phyloP scores from a whole-genome alignment of 768 basidiomycete species.

The Solioccasus polychromus region DNA sequence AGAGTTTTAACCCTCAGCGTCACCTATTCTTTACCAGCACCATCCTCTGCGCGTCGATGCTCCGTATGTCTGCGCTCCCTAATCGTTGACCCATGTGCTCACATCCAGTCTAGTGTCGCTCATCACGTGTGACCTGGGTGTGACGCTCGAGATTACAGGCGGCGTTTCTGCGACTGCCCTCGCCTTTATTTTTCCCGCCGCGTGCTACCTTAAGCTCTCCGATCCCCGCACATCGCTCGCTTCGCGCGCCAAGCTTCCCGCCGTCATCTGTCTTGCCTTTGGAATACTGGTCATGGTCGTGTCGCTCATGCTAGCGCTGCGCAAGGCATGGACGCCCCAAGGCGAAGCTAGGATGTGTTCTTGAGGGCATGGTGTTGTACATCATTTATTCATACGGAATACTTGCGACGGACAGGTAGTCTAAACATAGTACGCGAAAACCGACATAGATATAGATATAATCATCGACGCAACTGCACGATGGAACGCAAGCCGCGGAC shows the following conservation, averaged over 20 bases:
- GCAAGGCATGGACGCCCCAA: constrained; percentile 74
- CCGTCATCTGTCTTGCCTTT: constrained; percentile 68
- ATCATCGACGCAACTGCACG: constrained; percentile 24
- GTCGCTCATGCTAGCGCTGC: constrained; percentile 72
- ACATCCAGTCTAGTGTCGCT: constrained; percentile 64
- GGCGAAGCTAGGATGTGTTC: constrained; percentile 72
- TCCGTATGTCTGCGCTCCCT: too few relatives aligned
- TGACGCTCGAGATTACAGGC: constrained; percentile 97
- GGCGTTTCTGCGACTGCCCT: constrained; percentile 90
- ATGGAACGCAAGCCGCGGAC: constrained; percentile 54
- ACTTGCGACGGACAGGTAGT: constrained; percentile 3
- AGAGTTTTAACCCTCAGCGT: constrained; percentile 74
- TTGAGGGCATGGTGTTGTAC: constrained; percentile 33
- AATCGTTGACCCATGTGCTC: neutral
- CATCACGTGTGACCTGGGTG: constrained; percentile 94
- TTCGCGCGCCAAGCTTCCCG: constrained; percentile 71
- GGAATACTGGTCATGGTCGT: constrained; percentile 75
- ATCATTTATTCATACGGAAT: constrained; percentile 21
- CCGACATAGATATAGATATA: neutral
- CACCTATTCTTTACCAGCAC: constrained; percentile 90
- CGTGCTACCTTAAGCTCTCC: constrained; percentile 77
- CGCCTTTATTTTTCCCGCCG: constrained; percentile 90
- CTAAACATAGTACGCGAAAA: neutral
- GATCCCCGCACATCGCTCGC: constrained; percentile 59
- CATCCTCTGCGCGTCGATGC: constrained; percentile 78